phyloP scores from a whole-genome alignment of 2,329 filamentous ascomycete species.

The Neocucurbitaria cava region DNA sequence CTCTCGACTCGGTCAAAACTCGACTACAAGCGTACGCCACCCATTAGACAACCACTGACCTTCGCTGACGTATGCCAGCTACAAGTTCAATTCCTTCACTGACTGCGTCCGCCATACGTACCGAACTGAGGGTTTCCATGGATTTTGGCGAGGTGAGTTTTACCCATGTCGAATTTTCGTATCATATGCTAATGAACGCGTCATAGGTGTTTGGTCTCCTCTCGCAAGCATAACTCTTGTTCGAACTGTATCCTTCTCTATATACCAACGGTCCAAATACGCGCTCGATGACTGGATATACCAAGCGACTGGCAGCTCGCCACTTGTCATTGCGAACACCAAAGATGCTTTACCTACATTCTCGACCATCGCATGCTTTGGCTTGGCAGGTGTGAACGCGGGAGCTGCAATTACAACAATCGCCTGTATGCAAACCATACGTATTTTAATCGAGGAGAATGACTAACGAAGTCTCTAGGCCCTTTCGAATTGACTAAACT shows the following conservation, averaged over 20 bases:
- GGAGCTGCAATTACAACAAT: conserved; percentile 81
- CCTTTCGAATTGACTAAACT: conserved; percentile 91
- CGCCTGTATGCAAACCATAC: conserved; percentile 63
- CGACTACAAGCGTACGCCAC: conserved; percentile 75
- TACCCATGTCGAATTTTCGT: not conserved
- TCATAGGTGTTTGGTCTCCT: conserved; percentile 75
- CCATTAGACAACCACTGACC: not conserved
- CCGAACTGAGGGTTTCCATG: conserved; percentile 58
- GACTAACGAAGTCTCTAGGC: conserved; percentile 53
- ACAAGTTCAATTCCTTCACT: conserved; percentile 76
- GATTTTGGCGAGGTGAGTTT: conserved; percentile 61
- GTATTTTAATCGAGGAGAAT: not conserved
- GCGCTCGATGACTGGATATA: conserved; percentile 74
- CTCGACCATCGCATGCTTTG: conserved; percentile 78
- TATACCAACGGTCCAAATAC: conserved; percentile 81
- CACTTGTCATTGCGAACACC: conserved; percentile 74
- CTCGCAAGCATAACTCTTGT: conserved; percentile 79
- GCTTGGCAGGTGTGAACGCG: conserved; percentile 77
- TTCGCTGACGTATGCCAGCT: conserved; percentile 49
- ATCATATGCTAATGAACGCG: conserved; percentile 17
- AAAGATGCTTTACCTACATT: conserved; percentile 74
- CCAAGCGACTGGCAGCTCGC: conserved; percentile 69
- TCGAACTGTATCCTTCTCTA: conserved; percentile 78
- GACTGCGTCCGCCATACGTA: conserved; percentile 81
- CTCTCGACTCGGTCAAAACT: conserved; percentile 87